A percentile compares a stretch with the other conserved stretches of the same genome.
Evolutionary conservation across 805 yeast genomes (phyloP).

Genomic region (Candida sphagnicola): DNA sequence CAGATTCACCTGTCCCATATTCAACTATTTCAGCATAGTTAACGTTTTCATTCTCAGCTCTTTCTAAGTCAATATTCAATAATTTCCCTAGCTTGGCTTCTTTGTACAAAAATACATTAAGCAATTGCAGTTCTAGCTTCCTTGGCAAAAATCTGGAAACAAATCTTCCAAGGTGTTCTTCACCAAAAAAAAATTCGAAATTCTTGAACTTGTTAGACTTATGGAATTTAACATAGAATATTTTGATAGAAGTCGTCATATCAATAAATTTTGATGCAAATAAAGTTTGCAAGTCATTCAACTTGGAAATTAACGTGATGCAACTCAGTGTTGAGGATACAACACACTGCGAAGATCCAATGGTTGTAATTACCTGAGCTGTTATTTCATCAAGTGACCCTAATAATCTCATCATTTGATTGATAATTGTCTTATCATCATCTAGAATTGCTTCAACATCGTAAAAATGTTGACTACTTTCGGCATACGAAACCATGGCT

Average conservation of each 20-base stretch:
- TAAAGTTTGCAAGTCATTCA: constrained; percentile 15
- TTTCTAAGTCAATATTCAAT: constrained; percentile 39
- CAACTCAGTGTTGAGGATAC: background rate
- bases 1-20: constrained; percentile 3
- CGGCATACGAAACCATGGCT: constrained; percentile 19
- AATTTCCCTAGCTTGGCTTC: constrained; percentile 44
- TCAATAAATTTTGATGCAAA: constrained; percentile 27
- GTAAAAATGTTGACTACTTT: constrained; percentile 14
- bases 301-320: background rate
- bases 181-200: constrained; percentile 31
- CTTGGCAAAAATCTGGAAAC: constrained; percentile 21
- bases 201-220: constrained; percentile 23
- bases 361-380: background rate
- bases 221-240: constrained; percentile 28
- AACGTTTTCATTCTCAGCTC: constrained; percentile 51
- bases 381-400: background rate
- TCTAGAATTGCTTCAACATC: constrained; percentile 22
- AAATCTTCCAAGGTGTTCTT: constrained; percentile 14
- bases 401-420: constrained; percentile 7
- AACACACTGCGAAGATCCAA: background rate
- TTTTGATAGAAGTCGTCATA: constrained; percentile 26
- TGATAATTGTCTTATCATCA: constrained; percentile 14
- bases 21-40: constrained; percentile 24
- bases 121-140: constrained; percentile 26
- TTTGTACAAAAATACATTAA: constrained; percentile 43